phyloP scores from a whole-genome alignment of 192 early-diverging fungal species.

The Kappamyces sp. region DNA sequence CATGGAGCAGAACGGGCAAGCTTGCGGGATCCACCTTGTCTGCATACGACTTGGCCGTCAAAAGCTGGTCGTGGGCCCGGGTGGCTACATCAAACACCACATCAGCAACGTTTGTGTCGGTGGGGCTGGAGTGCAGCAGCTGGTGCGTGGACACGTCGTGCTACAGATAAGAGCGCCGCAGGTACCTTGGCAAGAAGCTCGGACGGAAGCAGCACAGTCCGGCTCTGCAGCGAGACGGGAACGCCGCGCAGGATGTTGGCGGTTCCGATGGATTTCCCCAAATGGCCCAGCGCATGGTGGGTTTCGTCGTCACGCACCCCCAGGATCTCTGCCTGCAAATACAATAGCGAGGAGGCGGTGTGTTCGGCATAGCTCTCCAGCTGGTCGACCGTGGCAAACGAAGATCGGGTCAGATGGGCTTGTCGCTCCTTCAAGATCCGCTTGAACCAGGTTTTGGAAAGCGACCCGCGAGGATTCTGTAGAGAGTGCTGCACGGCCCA shows the following conservation, averaged over 20 bases:
- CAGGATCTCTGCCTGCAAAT: conserved; percentile 82
- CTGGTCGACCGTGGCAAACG: conserved; percentile 64
- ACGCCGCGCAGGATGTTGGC: conserved; percentile 65
- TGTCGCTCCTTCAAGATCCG: conserved; percentile 67
- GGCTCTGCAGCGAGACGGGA: conserved; percentile 64
- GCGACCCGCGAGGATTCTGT: conserved; percentile 15
- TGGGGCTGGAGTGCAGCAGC: conserved; percentile 54
- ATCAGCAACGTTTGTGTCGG: conserved; percentile 54
- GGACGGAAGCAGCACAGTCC: conserved; percentile 65
- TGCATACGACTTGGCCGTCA: conserved; percentile 34
- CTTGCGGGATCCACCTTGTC: no score
- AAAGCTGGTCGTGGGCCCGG: conserved; percentile 68
- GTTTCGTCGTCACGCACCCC: conserved; percentile 73
- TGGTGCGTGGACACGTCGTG: conserved; percentile 71
- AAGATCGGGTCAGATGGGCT: conserved; percentile 28
- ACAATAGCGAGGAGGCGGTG: conserved; percentile 77
- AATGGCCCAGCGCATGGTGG: conserved; percentile 83
- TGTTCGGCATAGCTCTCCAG: conserved; percentile 87
- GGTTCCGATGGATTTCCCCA: conserved; percentile 87
- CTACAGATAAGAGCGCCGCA: conserved; percentile 31
- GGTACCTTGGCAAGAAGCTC: conserved; percentile 71
- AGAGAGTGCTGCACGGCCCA: conserved; percentile 47
- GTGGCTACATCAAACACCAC: conserved; percentile 85
- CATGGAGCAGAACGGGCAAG: no score
- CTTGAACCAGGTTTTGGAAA: conserved; percentile 72